phyloP scores from a whole-genome alignment of 1,284 basidiomycete species.

The Tilletia indica region DNA sequence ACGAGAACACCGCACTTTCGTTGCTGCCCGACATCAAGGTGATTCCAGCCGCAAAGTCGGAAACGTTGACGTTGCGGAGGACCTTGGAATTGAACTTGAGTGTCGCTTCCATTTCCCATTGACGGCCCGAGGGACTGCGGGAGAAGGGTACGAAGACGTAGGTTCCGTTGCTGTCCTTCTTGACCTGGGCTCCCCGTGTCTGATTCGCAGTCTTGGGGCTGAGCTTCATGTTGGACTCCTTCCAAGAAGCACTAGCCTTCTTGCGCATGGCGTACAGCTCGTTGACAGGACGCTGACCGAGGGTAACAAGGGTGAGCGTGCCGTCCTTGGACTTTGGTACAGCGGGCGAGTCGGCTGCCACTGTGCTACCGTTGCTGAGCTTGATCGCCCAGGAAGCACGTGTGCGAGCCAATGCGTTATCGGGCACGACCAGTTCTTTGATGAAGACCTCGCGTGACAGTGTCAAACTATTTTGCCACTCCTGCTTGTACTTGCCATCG shows the following conservation, averaged over 20 bases:
- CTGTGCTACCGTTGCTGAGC: constrained; percentile 6
- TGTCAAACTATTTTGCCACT: constrained; percentile 25
- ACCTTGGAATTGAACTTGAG: constrained; percentile 24
- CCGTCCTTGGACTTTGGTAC: constrained; percentile 11
- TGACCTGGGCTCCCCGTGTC: background rate
- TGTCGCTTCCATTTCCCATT: constrained; percentile 27
- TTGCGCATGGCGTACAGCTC: constrained; percentile 22
- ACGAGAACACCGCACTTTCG: constrained; percentile 23
- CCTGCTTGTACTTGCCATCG: constrained; percentile 29
- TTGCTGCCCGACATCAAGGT: constrained; percentile 24
- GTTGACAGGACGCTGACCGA: constrained; percentile 24
- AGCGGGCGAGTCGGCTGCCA: constrained; percentile 8
- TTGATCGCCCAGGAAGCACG: constrained; percentile 31
- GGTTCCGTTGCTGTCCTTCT: background rate
- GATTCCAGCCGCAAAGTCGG: constrained; percentile 26
- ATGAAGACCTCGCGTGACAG: constrained; percentile 28
- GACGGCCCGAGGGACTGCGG: constrained; percentile 17
- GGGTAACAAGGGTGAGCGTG: constrained; percentile 25
- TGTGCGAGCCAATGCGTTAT: constrained; percentile 23
- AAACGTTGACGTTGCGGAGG: constrained; percentile 22
- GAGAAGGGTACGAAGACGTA: constrained; percentile 27
- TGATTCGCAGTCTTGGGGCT: constrained; percentile 11
- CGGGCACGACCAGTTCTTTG: constrained; percentile 24
- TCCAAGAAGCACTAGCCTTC: constrained; percentile 15
- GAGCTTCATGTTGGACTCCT: constrained; percentile 18